phyloP scores from a whole-genome alignment of 2,329 filamentous ascomycete genomes.

The Fusarium sacchari region DNA sequence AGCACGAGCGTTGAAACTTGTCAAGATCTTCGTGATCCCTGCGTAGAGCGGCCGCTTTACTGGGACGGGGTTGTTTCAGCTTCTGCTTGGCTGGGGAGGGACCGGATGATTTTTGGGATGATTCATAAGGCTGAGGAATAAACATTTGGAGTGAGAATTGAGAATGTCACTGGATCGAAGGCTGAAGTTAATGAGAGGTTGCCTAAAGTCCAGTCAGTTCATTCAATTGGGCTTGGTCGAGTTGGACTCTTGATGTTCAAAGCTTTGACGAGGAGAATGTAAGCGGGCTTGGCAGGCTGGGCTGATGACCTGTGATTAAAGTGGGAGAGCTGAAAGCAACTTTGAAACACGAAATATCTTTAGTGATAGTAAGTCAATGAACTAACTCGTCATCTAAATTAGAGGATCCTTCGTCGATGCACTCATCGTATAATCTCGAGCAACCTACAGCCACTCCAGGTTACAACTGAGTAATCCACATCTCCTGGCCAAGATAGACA shows the following conservation, averaged over 20 bases:
- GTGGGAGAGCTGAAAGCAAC: slow-evolving; percentile 11
- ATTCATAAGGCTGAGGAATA: not conserved
- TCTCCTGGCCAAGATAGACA: not conserved
- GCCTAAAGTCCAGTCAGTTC: not conserved
- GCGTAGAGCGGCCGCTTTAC: slow-evolving; percentile 18
- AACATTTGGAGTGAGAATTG: rapidly evolving
- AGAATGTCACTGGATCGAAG: not conserved
- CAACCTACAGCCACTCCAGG: not conserved
- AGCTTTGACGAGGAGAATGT: not conserved
- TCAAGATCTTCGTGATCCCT: slow-evolving; percentile 29
- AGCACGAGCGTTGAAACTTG: not conserved
- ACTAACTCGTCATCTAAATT: not conserved
- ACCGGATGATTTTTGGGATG: not conserved
- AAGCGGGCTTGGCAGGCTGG: slow-evolving; percentile 5
- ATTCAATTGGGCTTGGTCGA: not conserved
- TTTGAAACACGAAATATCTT: slow-evolving; percentile 8
- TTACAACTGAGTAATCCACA: not conserved
- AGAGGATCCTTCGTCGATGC: not conserved
- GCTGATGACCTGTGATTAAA: not conserved
- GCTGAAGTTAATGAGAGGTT: not conserved
- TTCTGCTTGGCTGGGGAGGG: not conserved
- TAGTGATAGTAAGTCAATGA: not conserved
- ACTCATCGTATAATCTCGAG: not conserved
- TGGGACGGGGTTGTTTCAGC: slow-evolving; percentile 20
- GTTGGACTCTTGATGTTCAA: not conserved